Base-by-base conservation (phyloP, 768 basidiomycete species). In the Serendipita vermifera region DNA sequence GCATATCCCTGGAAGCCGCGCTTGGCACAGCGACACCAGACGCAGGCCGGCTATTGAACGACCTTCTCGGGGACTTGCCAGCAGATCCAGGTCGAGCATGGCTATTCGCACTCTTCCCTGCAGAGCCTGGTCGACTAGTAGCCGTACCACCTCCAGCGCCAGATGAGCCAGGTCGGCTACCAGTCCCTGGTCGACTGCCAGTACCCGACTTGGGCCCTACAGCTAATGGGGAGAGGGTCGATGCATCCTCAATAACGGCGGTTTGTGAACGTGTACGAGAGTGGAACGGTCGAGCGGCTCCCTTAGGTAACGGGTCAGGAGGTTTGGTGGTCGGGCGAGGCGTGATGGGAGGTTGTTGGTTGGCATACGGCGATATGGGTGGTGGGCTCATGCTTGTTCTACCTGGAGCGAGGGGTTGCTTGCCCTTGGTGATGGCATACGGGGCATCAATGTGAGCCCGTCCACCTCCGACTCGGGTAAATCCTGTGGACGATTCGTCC, bases 401-500 rank as follows among this genome's bases (percentile, higher is more conserved):
- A 17, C 76, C 70, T 67, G 40, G 67, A 66, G 57, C 68, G 59
- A 24, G 62, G 55, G 53, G 39, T 48, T 17, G 38, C 55, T 0
- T 69, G 1, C 65, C 62, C 14, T 73, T 67, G 11, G 77, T 69
- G 54, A 88, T 87, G 0, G 87, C 83, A 66, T 92, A 96, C 0
- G 92, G 92, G 6, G 83, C 72, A 56, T 90, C 84, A 51, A 82
- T 86, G 62, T 91, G 83, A 1, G 93, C 86, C 36, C 83, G 75
- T 29, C 93, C 92, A 11, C 93, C 93, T 13, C 87, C 84, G 2
- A 97, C 78, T 46, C 90, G 77, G 3, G 87, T 79, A 70, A 97
- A 96, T 2, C 89, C 89, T 17, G 84, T 77, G 5, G 68, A 32
- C 43, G 66, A 64, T 3, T 61, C 61, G 35, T 31, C 43, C 20